These are phyloP conservation scores for Paramecium bursaria DNA, from an alignment of 73 alveolate species.

Conservation along the genomic window DNA sequence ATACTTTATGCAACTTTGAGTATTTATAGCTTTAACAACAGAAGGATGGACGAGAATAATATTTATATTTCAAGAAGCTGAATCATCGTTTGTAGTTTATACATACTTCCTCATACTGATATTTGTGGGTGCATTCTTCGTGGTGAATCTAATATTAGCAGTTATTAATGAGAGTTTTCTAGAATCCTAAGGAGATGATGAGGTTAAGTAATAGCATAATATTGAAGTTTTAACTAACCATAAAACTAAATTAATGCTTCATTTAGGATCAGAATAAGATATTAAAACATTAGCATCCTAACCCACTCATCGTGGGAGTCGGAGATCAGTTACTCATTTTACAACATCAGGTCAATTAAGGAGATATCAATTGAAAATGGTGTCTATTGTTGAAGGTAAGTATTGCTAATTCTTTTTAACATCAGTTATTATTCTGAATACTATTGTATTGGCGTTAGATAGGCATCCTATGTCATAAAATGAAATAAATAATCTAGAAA, in stretches of 20 bases:
- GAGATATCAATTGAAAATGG: neutral
- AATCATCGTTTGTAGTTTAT: constrained; percentile 49
- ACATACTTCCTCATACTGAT: constrained; percentile 68
- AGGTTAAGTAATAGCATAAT: neutral
- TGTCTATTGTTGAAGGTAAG: constrained; percentile 50
- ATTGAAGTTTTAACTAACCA: neutral
- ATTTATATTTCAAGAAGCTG: constrained; percentile 64
- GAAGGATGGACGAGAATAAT: constrained; percentile 78
- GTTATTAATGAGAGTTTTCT: constrained; percentile 73
- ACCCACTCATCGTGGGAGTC: neutral
- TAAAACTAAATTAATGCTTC: neutral
- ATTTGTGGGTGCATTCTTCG: constrained; percentile 72
- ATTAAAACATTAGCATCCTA: no score
- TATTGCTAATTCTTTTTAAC: constrained; percentile 15
- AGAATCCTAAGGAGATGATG: neutral
- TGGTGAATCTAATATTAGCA: constrained; percentile 78
- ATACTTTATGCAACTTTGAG: constrained; percentile 70
- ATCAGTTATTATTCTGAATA: constrained; percentile 51
- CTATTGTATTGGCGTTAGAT: constrained; percentile 68
- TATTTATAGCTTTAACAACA: constrained; percentile 72
- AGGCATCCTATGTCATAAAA: constrained; percentile 67
- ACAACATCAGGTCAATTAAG: neutral
- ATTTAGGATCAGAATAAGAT: no score
- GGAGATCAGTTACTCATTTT: neutral
- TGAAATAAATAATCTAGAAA: constrained; percentile 47